phyloP scores from a whole-genome alignment of 1,284 basidiomycete species.

The Hymenochaete sp. region DNA sequence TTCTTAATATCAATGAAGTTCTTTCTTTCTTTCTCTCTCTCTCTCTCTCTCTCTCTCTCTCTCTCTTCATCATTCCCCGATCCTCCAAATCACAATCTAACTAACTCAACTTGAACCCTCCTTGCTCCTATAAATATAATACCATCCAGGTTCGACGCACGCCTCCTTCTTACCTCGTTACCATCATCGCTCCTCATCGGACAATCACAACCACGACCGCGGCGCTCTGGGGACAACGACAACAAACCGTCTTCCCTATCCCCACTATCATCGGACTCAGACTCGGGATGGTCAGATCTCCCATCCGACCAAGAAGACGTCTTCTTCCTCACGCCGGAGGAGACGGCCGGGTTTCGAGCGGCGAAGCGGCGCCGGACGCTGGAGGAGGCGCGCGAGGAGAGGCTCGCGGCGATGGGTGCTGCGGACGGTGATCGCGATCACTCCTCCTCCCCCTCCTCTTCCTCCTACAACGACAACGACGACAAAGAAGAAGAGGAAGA shows the following conservation, averaged over 20 bases:
- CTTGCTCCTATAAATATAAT: constrained; percentile 13
- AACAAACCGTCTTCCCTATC: neutral
- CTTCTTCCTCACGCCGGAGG: constrained; percentile 63
- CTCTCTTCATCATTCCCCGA: too few species aligned
- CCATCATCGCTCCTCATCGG: constrained; percentile 23
- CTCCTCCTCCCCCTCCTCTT: too few species aligned
- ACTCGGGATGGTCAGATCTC: constrained; percentile 69
- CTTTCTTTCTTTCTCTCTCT: constrained; percentile 17
- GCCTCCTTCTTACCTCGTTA: constrained; percentile 55
- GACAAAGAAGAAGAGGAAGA: constrained; percentile 41
- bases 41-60: too few species aligned
- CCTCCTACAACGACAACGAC: constrained; percentile 2
- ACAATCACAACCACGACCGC: constrained; percentile 17
- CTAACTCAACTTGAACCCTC: neutral
- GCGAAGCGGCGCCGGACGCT: constrained; percentile 58
- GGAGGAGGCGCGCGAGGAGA: constrained; percentile 51
- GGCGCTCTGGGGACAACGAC: neutral
- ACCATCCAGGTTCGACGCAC: constrained; percentile 62
- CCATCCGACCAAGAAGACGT: constrained; percentile 77
- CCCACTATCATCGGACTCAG: constrained; percentile 30
- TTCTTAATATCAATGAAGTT: constrained; percentile 13
- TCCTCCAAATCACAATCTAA: too few species aligned
- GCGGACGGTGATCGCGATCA: constrained; percentile 32
- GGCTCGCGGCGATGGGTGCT: constrained; percentile 47
- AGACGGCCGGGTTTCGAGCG: constrained; percentile 55